Evolutionary conservation across 768 basidiomycete genomes (phyloP).

Genomic region (Cantharellus cinnabarinus): DNA sequence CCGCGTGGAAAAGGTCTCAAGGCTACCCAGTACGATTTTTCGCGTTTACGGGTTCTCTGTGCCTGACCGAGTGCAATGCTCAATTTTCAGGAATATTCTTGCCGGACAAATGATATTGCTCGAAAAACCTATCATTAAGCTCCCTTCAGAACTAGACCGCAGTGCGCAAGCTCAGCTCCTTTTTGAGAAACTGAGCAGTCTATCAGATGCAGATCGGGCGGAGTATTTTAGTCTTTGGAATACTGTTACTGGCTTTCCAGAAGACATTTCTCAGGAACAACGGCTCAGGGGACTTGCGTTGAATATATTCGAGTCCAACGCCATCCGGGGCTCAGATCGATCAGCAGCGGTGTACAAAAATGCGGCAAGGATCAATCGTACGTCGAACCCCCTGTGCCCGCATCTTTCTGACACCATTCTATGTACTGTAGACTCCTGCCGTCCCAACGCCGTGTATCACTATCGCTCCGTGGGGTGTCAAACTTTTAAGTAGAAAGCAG

Average conservation of each 20-base stretch:
- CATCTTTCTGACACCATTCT: no score
- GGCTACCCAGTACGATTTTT: not conserved
- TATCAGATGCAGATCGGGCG: not conserved
- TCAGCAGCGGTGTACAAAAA: not conserved
- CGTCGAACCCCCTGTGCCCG: not conserved
- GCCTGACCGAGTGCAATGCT: not conserved
- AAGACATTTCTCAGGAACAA: not conserved
- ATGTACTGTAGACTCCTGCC: not conserved
- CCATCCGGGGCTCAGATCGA: not conserved
- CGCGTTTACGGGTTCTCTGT: not conserved
- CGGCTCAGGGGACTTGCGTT: not conserved
- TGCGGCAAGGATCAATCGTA: not conserved
- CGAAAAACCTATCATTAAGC: not conserved
- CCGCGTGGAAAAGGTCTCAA: not conserved
- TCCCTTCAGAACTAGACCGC: not conserved
- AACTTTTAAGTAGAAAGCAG: not conserved
- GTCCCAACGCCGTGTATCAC: not conserved
- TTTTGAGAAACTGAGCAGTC: not conserved
- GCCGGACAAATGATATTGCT: not conserved
- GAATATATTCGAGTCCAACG: not conserved
- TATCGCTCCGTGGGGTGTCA: no score
- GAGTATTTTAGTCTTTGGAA: not conserved
- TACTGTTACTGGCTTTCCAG: not conserved
- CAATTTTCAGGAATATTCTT: not conserved
- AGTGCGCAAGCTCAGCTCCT: not conserved